Conservation (phyloP, 1,139 yeast genomes). For the Yamadazyma blattariae region DNA sequence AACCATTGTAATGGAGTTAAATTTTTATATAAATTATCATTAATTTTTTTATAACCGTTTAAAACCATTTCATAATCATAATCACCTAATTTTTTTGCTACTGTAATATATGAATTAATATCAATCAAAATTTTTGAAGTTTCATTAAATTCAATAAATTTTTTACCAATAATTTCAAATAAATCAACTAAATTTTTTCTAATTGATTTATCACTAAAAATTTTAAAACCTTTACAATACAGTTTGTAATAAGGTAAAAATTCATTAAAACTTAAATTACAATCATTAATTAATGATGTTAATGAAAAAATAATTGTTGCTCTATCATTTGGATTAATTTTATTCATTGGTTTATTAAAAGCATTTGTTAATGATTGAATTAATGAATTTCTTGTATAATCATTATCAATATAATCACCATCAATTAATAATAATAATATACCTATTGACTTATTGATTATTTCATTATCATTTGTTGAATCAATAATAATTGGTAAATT, state of each 20-base stretch:
- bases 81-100: conserved; percentile 56
- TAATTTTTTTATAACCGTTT: conserved; percentile 62
- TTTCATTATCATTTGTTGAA: conserved; percentile 41
- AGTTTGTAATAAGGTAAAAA: conserved; percentile 53
- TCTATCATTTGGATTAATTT: conserved; percentile 54
- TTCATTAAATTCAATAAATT: conserved; percentile 40
- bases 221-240: conserved; percentile 58
- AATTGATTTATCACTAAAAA: conserved; percentile 56
- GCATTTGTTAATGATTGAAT: conserved; percentile 60
- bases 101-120: conserved; percentile 62
- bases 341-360: conserved; percentile 59
- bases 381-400: conserved; percentile 52
- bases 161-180: conserved; percentile 57
- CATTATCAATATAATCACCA: conserved; percentile 57
- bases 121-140: conserved; percentile 56
- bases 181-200: conserved; percentile 61
- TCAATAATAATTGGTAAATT: conserved; percentile 51
- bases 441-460: conserved; percentile 52
- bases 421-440: conserved; percentile 56
- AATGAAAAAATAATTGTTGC: conserved; percentile 60
- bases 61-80: conserved; percentile 79
- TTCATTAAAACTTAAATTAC: conserved; percentile 52
- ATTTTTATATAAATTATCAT: conserved; percentile 47
- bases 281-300: conserved; percentile 49
- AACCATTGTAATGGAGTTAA: conserved; percentile 68